These are phyloP conservation scores for Boletus patriciae DNA, from an alignment of 768 basidiomycete species.

Conservation along the genomic window DNA sequence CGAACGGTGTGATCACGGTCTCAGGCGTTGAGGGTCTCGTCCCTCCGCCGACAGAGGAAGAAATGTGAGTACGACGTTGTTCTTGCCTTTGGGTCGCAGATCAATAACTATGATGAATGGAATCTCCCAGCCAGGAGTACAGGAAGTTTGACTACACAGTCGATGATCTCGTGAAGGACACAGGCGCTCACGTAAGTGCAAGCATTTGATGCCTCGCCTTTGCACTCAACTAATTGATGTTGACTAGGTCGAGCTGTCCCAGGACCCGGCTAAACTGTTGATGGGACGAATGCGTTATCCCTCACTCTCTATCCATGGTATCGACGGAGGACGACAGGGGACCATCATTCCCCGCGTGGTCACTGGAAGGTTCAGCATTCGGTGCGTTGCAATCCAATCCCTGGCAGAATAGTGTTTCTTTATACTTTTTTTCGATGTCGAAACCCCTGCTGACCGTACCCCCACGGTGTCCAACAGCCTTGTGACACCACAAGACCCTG, in stretches of 20 bases:
- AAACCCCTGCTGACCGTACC: neutral
- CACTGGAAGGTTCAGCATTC: slow-evolving; percentile 2
- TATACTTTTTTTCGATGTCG: neutral
- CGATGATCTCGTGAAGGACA: neutral
- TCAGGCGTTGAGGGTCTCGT: slow-evolving; percentile 86
- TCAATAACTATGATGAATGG: neutral
- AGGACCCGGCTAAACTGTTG: no score
- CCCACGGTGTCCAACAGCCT: slow-evolving; percentile 39
- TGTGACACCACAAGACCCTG: slow-evolving; percentile 80
- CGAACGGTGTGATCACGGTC: slow-evolving; percentile 39
- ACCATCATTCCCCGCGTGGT: neutral
- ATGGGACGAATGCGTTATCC: no score
- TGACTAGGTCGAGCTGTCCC: no score
- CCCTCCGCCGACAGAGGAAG: slow-evolving; percentile 57
- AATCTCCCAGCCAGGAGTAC: neutral
- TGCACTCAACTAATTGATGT: no score
- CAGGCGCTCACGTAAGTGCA: no score
- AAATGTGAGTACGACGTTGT: neutral
- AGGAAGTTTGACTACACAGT: neutral
- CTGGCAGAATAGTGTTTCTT: neutral
- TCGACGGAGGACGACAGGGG: no score
- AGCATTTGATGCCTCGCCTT: no score
- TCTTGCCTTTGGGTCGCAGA: no score
- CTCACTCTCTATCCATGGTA: no score
- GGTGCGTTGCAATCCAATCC: neutral